These are phyloP conservation scores for Mucor circinelloides DNA, from an alignment of 371 early-diverging fungal species.

Conservation along the genomic window DNA sequence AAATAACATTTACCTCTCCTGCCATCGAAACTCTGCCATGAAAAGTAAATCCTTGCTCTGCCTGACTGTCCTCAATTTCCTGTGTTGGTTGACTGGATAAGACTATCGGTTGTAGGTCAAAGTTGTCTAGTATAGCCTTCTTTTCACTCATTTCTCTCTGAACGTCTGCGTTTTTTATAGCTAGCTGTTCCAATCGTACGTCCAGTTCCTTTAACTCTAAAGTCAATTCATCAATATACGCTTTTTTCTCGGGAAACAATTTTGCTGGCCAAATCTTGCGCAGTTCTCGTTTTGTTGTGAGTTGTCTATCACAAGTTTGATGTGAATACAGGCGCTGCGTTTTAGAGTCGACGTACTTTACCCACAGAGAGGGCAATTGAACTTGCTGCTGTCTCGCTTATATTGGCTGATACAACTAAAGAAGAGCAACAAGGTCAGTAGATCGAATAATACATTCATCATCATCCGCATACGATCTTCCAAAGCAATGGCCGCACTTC, in stretches of 20 bases:
- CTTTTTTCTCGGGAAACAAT: slow-evolving; percentile 4
- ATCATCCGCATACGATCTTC: slow-evolving; percentile 12
- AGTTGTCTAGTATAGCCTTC: not conserved
- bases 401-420: slow-evolving; percentile 7
- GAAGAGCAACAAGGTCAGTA: not conserved
- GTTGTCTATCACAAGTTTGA: not conserved
- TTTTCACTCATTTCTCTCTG: not conserved
- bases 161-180: not conserved
- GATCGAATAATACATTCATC: not conserved
- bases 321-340: not conserved
- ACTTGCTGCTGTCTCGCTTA: not conserved
- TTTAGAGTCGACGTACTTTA: not conserved
- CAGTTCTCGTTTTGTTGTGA: slow-evolving; percentile 1
- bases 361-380: slow-evolving; percentile 21
- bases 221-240: not conserved
- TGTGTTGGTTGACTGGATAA: not conserved
- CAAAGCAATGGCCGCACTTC: slow-evolving; percentile 32
- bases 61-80: not conserved
- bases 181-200: not conserved
- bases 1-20: not conserved
- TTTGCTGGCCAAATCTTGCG: slow-evolving; percentile 24
- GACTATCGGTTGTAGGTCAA: not conserved
- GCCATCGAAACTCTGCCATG: not conserved
- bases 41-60: not conserved
- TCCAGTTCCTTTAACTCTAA: slow-evolving; percentile 3